Conservation (phyloP, 2,329 filamentous ascomycete species). For the Diplodia mutila region DNA sequence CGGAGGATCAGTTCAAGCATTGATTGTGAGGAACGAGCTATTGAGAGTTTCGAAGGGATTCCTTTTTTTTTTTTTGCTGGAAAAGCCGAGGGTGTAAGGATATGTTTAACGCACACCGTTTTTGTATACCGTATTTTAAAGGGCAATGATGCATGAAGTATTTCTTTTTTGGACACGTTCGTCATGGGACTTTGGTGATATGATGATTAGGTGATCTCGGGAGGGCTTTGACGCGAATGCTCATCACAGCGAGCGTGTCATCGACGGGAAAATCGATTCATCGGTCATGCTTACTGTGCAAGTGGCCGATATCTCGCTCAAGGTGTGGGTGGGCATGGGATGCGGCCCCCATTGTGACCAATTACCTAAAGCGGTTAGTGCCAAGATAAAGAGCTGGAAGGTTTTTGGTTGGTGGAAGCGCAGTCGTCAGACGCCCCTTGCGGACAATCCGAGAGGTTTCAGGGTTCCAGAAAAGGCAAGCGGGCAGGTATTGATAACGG, state of each 20-base stretch:
- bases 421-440: background rate
- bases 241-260: too few relatives aligned
- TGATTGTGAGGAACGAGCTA: background rate
- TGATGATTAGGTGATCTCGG: too few relatives aligned
- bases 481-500: background rate
- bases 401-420: background rate
- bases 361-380: constrained; percentile 7
- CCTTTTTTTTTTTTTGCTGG: background rate
- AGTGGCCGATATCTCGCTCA: too few relatives aligned
- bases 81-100: background rate
- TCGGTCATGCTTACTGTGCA: too few relatives aligned
- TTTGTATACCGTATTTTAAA: background rate
- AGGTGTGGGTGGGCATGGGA: too few relatives aligned
- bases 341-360: background rate
- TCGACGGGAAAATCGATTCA: too few relatives aligned
- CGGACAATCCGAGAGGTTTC: background rate
- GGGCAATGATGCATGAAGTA: background rate
- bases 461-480: background rate
- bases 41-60: background rate
- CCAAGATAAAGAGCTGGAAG: background rate
- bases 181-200: too few relatives aligned
- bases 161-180: background rate
- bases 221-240: too few relatives aligned
- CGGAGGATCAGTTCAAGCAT: constrained; percentile 89
- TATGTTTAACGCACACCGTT: background rate